Evolutionary conservation across 2,329 filamentous ascomycete species (phyloP), one percentile per base, ranked within the genome.

Genomic region (Neopestalotiopsis sp.): DNA sequence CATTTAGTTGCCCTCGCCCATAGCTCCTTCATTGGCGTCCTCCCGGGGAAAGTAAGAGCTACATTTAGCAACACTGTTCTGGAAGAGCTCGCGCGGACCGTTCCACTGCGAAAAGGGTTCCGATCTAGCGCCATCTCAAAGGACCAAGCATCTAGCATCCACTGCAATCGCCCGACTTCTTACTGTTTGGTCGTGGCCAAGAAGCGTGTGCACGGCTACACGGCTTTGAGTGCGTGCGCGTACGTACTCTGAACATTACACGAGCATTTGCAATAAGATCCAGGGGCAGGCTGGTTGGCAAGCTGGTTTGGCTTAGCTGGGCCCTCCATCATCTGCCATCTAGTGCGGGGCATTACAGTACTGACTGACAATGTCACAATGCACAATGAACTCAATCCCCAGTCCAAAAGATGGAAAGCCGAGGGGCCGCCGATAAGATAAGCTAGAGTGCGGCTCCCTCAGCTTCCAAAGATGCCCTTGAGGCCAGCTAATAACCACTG

Each of bases 31-130:
- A 28, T 28, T 40, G 45, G 28, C 32, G 30, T 40, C 34, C 30
- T 62, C 34, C 59, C 30, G 32, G 59, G 59, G 59, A 38, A 62
- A 34, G 32, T 30, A 40, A 38, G 30, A 34, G n/a, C 30, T 62
- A 32, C 28, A 20, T 24, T 20, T 52, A 52, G 45, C 32, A 13
- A 30, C 30, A 34, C 28, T 34, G 59, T 62, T 62, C 34, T 62
- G 30, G 57, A 34, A 34, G 59, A 34, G 34, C 59, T 62, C 13
- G 32, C 17, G 59, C 59, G 59, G 59, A 62, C 59, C 59, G 59
- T 62, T 30, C 59, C 59, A 61, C 28, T 38, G 30, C 58, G 24
- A 28, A 28, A 40, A 38, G 30, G 24, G 58, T 12, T 32, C n/a
- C 59, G 13, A 62, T 52, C 45, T 52, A 52, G 45, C 45, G 45